Evolutionary conservation across 2,329 filamentous ascomycete species (phyloP), one percentile per base, ranked within the genome.

Genomic region (Fusarium annulatum): DNA sequence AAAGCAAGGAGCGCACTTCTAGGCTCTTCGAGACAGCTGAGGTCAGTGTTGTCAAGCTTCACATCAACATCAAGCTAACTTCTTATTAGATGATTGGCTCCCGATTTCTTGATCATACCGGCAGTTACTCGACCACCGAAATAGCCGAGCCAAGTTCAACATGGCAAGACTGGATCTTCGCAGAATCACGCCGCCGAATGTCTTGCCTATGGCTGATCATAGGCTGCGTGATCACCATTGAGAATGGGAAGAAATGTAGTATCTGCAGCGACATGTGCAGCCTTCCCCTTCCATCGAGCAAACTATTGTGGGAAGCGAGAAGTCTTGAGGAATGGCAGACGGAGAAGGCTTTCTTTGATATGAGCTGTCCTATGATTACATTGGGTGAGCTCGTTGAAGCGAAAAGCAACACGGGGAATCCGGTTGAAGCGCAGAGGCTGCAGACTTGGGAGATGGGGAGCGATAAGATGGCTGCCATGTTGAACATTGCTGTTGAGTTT

Each of bases 101-200:
- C 4, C 65, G 65, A 9, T 72, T 78, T 12, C 64, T 73, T 1
- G 34, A 56, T 0, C 48, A 74, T 7, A 23, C 65, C 0, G 69
- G 63, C 0, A 62, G 14, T 3, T 79, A 68, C 19, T 68, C 72
- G 2, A 59, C 48, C 9, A 69, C 76, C 0, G 78, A 81, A 19
- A 7, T 48, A 5, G 51, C 45, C 1, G 45, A 72, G 14, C 69
- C 73, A 4, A 76, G 75, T 10, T 38, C 19, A 7, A 75, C 67
- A 4, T 81, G 79, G 80, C 67, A 80, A 53, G 74, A 77, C 12
- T 81, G 79, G 79, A 75, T 81, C 9, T 78, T 80, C 33, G 77
- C 77, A 1, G 80, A 81, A 53, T 79, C 80, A 1, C 72, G 80
- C 0, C 72, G 80, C 33, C 66, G 80, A 15, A 66, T 76, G 26